phyloP scores from a whole-genome alignment of 106 monocot genomes.

The Apostasia ramifera region DNA sequence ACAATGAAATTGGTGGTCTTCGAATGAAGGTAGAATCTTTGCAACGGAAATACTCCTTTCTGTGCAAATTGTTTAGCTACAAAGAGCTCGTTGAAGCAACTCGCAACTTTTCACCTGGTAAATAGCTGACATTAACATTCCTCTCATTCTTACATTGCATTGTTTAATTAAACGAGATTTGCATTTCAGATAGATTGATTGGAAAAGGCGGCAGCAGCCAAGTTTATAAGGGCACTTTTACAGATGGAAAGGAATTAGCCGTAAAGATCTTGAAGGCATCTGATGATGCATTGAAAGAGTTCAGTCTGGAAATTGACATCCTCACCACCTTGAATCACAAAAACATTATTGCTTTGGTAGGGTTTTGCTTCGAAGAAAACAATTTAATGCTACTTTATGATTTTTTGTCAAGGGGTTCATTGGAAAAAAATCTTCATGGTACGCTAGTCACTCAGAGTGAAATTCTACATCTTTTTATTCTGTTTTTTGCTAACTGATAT shows the following conservation, averaged over 20 bases:
- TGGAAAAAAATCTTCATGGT: constrained; percentile 78
- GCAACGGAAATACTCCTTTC: constrained; percentile 50
- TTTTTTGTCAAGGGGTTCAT: constrained; percentile 50
- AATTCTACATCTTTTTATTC: background rate
- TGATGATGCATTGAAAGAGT: constrained; percentile 51
- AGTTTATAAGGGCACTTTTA: constrained; percentile 61
- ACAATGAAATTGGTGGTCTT: constrained; percentile 12
- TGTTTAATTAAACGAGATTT: background rate
- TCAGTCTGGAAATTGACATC: constrained; percentile 61
- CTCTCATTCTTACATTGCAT: too few relatives aligned
- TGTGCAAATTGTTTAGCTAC: constrained; percentile 54
- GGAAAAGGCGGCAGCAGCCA: constrained; percentile 85
- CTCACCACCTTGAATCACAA: constrained; percentile 54
- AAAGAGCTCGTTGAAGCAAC: constrained; percentile 59
- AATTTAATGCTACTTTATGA: constrained; percentile 68
- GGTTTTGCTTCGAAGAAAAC: constrained; percentile 69
- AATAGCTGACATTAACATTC: background rate
- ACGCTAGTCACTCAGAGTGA: background rate
- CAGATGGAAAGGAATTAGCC: constrained; percentile 51
- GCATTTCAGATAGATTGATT: constrained; percentile 32
- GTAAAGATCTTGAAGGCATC: constrained; percentile 71
- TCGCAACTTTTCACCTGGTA: constrained; percentile 73
- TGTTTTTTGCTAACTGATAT: background rate
- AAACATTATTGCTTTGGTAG: constrained; percentile 66
- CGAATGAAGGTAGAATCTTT: constrained; percentile 42